Evolutionary conservation across 2,329 filamentous ascomycete genomes (phyloP), one percentile per base, ranked within the genome.

Genomic region (Trichoderma simmonsii): DNA sequence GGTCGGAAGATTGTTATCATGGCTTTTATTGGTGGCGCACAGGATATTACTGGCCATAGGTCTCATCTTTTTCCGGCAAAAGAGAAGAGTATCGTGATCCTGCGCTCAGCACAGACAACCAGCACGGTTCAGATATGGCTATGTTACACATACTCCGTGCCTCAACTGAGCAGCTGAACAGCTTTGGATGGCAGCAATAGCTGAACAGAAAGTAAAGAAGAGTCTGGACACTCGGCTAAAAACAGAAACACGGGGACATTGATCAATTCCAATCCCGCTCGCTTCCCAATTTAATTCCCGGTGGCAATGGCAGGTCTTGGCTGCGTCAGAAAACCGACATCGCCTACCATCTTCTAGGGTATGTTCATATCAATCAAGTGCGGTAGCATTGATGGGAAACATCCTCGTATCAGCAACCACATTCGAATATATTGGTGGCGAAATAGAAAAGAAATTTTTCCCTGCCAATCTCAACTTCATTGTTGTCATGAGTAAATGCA

Each of bases 271-370:
- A 24, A 54, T 54, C 11, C 28, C 26, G 15, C 18, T 14, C 28
- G 14, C 32, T 54, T 32, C 14, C 21, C n/a, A 60, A 60, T 12
- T 48, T 43, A 59, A 21, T 60, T 60, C 18, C 54, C 28, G 26
- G 65, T 43, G 65, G 65, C 65, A 18, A 68, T 68, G 14, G 56
- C 36, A 51, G 7, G 24, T 61, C 65, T 69, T 69, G 36, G 56
- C 65, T 69, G 54, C 65, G 48, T 56, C 12, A 15, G 21, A 30
- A 30, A 36, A 18, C 15, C 11, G 12, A 66, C 32, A 28, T 48
- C 6, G 18, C 51, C 11, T 3, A 11, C 3, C 54, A 9, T 28
- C 54, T 30, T 18, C 6, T 57, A 57, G 54, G 18, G 39, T 43
- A 43, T n/a, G 26, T 15, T 5, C 32, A 6, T 28, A 11, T 18